Conservation (phyloP, 352 stramenopile genomes). For the Phytophthora hibernalis region DNA sequence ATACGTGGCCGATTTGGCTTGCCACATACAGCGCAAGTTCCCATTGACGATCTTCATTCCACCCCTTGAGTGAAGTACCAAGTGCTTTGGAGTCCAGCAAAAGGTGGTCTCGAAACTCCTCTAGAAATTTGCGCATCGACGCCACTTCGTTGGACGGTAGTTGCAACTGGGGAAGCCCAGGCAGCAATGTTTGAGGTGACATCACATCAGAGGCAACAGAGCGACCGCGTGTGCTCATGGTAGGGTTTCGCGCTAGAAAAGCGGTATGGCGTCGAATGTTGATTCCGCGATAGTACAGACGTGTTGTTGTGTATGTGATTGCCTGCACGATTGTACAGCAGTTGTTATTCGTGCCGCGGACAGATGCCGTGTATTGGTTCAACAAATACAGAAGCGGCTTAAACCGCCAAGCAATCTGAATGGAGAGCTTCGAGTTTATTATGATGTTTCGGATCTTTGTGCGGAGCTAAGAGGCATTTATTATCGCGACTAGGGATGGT, state of each 20-base stretch:
- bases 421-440: too few relatives aligned
- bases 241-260: conserved; percentile 31
- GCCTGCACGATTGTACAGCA: too few relatives aligned
- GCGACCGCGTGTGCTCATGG: conserved; percentile 14
- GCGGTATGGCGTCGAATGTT: conserved; percentile 27
- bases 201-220: conserved; percentile 10
- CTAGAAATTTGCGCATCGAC: conserved; percentile 49
- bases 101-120: conserved; percentile 58
- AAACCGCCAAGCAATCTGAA: too few relatives aligned
- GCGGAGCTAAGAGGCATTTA: too few relatives aligned
- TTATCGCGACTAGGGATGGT: too few relatives aligned
- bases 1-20: conserved; percentile 53
- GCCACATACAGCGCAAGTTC: conserved; percentile 60
- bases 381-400: too few relatives aligned
- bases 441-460: too few relatives aligned
- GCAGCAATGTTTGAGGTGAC: conserved; percentile 30
- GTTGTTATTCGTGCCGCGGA: too few relatives aligned
- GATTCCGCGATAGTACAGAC: conserved; percentile 27
- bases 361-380: too few relatives aligned
- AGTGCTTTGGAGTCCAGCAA: conserved; percentile 42
- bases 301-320: too few relatives aligned
- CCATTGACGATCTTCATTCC: conserved; percentile 52
- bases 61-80: conserved; percentile 15
- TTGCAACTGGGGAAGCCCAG: conserved; percentile 49
- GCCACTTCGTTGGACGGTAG: conserved; percentile 40